A percentile compares a stretch with the other conserved stretches of the same genome.
These are phyloP conservation scores for Agaricus sinodeliciosus DNA, from an alignment of 768 basidiomycete genomes.

Conservation along the genomic window DNA sequence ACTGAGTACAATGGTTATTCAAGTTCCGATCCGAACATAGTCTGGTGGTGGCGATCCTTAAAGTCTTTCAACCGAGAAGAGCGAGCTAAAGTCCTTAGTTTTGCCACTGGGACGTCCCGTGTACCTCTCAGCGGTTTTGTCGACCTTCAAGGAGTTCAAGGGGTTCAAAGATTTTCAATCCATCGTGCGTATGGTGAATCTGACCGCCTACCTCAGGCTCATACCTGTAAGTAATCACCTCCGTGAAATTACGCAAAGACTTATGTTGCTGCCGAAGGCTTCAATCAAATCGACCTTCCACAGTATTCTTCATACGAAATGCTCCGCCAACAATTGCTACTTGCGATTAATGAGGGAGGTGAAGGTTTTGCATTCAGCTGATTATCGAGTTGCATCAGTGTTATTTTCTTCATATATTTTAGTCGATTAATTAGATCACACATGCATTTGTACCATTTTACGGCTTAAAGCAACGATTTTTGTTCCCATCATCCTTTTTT, in stretches of 20 bases:
- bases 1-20: constrained; percentile 88
- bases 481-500: too few relatives aligned
- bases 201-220: constrained; percentile 82
- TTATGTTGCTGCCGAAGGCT: constrained; percentile 43
- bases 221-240: constrained; percentile 60
- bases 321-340: constrained; percentile 81
- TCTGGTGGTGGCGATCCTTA: constrained; percentile 99
- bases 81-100: constrained; percentile 93
- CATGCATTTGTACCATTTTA: constrained; percentile 11
- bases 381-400: constrained; percentile 25
- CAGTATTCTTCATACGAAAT: constrained; percentile 96
- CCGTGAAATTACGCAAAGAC: background rate
- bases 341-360: constrained; percentile 94
- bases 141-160: constrained; percentile 92
- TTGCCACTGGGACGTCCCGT: constrained; percentile 88
- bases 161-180: constrained; percentile 92
- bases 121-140: constrained; percentile 94
- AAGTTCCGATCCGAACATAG: constrained; percentile 89
- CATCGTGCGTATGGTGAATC: constrained; percentile 88
- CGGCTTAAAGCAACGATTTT: background rate
- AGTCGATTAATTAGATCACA: constrained; percentile 12
- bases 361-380: constrained; percentile 88
- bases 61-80: constrained; percentile 98
- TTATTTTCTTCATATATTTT: background rate
- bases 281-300: constrained; percentile 93